A percentile compares a stretch with the other conserved stretches of the same genome.
phyloP scores from a whole-genome alignment of 2,329 filamentous ascomycete species.

The Talaromyces sp. region DNA sequence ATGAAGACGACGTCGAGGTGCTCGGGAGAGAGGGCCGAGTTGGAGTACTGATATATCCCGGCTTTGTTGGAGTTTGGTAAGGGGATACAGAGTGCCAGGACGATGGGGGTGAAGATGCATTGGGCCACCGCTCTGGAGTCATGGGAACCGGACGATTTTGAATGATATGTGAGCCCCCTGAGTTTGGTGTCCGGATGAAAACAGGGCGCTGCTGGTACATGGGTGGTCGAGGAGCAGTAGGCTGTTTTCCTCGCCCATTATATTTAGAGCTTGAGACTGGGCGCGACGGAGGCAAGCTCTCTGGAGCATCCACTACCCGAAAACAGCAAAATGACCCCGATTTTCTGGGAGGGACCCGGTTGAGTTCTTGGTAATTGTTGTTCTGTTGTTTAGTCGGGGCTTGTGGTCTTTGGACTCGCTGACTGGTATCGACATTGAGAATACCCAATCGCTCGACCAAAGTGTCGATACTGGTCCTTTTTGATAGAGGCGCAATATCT shows the following conservation, averaged over 20 bases:
- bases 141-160: conserved; percentile 8
- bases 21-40: conserved; percentile 11
- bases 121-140: conserved; percentile 6
- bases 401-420: conserved; percentile 11
- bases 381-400: conserved; percentile 10
- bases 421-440: conserved; percentile 53
- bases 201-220: conserved; percentile 8
- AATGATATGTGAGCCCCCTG: conserved; percentile 1
- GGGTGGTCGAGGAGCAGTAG: conserved; percentile 5
- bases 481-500: conserved; percentile 53
- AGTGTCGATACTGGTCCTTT: conserved; percentile 78
- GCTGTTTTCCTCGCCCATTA: background rate
- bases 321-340: conserved; percentile 28
- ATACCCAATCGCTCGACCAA: conserved; percentile 74
- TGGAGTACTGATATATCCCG: conserved; percentile 1
- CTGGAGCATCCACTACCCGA: conserved; percentile 21
- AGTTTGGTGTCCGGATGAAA: conserved; percentile 6
- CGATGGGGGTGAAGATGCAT: conserved; percentile 11
- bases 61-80: conserved; percentile 6
- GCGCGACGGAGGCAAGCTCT: conserved; percentile 19
- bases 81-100: conserved; percentile 7
- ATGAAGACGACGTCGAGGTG: conserved; percentile 20
- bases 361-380: background rate
- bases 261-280: conserved; percentile 17
- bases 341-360: conserved; percentile 7